These are phyloP conservation scores for Tilletia indica DNA, from an alignment of 1,284 basidiomycete species.

Conservation along the genomic window DNA sequence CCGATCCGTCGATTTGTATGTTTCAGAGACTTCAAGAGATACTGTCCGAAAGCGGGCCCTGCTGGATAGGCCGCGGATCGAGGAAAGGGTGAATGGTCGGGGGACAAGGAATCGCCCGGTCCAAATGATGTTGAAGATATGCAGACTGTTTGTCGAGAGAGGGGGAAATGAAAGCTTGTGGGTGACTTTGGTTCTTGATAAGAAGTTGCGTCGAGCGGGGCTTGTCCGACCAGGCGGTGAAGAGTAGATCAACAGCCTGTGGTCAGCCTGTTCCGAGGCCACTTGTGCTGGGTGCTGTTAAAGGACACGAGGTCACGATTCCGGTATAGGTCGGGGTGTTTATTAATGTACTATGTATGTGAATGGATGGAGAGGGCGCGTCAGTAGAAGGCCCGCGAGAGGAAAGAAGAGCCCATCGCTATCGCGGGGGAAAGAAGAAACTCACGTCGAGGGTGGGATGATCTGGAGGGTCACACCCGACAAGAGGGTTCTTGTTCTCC, in stretches of 20 bases:
- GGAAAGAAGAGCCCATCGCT: background rate
- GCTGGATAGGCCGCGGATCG: no score
- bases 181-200: background rate
- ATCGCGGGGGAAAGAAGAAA: background rate
- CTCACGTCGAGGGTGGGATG: slow-evolving; percentile 36
- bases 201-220: no score
- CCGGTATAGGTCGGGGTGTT: slow-evolving; percentile 43
- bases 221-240: background rate
- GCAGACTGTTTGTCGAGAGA: background rate
- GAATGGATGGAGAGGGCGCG: background rate
- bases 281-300: slow-evolving; percentile 30
- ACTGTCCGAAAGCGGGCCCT: no score
- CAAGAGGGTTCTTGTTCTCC: slow-evolving; percentile 23
- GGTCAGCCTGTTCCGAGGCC: slow-evolving; percentile 43
- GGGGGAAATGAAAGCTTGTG: background rate
- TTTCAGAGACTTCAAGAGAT: no score
- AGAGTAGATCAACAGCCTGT: slow-evolving; percentile 30
- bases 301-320: slow-evolving; percentile 49
- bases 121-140: no score
- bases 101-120: no score
- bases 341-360: slow-evolving; percentile 38
- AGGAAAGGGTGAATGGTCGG: no score
- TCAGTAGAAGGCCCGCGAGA: background rate
- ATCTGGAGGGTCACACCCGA: slow-evolving; percentile 47
- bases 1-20: no score